Evolutionary conservation across 768 basidiomycete genomes (phyloP), one percentile per base, ranked within the genome.

Genomic region (Lentinula detonsa): DNA sequence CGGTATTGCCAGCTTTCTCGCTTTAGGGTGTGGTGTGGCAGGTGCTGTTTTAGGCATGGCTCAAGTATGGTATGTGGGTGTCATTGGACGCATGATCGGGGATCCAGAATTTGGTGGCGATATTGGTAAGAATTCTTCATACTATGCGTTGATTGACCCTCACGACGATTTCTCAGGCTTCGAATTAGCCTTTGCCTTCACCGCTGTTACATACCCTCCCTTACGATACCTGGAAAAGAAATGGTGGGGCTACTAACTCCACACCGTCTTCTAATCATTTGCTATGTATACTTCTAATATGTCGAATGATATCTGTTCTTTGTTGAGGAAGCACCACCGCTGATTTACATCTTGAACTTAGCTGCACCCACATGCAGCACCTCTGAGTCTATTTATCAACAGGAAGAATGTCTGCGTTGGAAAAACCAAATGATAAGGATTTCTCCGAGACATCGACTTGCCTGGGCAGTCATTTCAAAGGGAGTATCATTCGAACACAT

Each of bases 21-120:
- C 75, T 5, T 60, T 69, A 28, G 62, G 71, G 13, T 61, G 68
- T 37, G 77, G 77, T 40, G 70, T 73, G 33, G 70, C 67, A 15
- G 75, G 76, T 5, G 72, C 73, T 21, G 72, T 72, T 1, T 33
- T 74, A 8, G 73, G 75, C 9, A 75, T 72, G 74, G 58, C 69
- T 0, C 67, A 69, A 59, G 53, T 62, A 52, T 74, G 73, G 72
- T 70, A 68, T 51, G 61, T 67, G 39, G 71, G 69, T 34, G 59
- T 62, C 3, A 61, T 67, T 40, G 69, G 64, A 13, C 37, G 59
- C 28, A 63, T 67, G 49, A 68, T 66, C 61, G 66, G 60, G 15
- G 42, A 51, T 18, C 58, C 63, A 49, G 42, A 46, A 57, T 61
- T 57, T 40, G 40, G 46, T 40, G 57, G 48, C 35, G 57, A 59